Evolutionary conservation across 345 rosid genomes (phyloP).

Genomic region (Populus alba): DNA sequence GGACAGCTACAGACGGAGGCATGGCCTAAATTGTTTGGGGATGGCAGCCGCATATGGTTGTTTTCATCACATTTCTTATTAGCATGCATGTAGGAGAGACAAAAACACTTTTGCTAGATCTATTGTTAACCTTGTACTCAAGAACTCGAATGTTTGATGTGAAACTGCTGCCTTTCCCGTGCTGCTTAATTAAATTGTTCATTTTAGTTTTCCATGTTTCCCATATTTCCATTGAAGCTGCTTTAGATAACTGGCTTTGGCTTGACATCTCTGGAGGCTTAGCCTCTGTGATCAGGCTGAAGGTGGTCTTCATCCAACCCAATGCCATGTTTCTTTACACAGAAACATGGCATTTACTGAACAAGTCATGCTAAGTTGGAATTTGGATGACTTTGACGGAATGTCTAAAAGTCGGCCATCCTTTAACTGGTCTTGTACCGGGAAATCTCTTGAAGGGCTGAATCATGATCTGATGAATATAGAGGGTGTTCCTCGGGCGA

Average conservation of each 20-base stretch:
- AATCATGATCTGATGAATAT: too few relatives aligned
- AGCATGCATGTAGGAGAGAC: neutral
- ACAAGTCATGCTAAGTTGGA: neutral
- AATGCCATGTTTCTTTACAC: too few relatives aligned
- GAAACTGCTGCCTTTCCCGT: neutral
- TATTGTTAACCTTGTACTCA: neutral
- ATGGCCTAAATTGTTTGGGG: slow-evolving; percentile 6
- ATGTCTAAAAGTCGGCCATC: neutral
- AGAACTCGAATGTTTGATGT: neutral
- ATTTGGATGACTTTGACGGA: neutral
- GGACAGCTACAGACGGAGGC: slow-evolving; percentile 59
- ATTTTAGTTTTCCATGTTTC: neutral
- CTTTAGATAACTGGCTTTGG: neutral
- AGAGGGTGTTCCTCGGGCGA: neutral
- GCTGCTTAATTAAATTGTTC: neutral
- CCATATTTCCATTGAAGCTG: neutral
- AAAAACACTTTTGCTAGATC: neutral
- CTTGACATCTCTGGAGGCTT: neutral
- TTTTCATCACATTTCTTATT: neutral
- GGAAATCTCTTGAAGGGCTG: too few relatives aligned
- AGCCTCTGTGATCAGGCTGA: neutral
- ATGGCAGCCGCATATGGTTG: slow-evolving; percentile 61
- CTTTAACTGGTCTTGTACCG: neutral
- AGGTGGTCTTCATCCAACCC: too few relatives aligned
- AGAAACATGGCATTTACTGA: neutral